Evolutionary conservation across 2,329 filamentous ascomycete species (phyloP).

Genomic region (Coccinonectria pachysandricola): DNA sequence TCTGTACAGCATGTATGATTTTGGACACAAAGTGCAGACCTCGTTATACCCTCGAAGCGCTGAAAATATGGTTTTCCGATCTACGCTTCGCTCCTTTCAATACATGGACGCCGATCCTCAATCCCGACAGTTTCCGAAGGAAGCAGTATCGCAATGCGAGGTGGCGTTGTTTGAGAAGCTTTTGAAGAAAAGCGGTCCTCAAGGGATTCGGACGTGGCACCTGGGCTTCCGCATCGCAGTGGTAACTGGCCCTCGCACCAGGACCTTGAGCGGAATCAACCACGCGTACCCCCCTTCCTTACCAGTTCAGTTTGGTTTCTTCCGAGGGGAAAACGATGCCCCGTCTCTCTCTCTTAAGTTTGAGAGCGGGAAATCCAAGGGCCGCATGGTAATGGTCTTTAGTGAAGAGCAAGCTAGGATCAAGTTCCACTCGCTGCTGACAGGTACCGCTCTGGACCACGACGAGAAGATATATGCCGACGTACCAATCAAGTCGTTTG

Average conservation of each 20-base stretch:
- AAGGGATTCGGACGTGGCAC: conserved; percentile 62
- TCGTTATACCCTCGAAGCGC: conserved; percentile 59
- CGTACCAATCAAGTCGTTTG: conserved; percentile 54
- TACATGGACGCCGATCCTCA: conserved; percentile 68
- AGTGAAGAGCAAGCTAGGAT: conserved; percentile 60
- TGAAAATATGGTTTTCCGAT: conserved; percentile 60
- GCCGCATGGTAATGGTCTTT: conserved; percentile 70
- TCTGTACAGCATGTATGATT: conserved; percentile 77
- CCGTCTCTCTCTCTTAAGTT: conserved; percentile 63
- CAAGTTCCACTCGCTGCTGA: conserved; percentile 61
- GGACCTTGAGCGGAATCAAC: conserved; percentile 66
- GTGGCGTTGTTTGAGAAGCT: conserved; percentile 66
- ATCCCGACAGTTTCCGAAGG: conserved; percentile 63
- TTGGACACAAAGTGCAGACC: conserved; percentile 64
- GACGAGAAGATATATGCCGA: conserved; percentile 64
- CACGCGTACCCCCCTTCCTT: conserved; percentile 55
- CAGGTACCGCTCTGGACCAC: conserved; percentile 57
- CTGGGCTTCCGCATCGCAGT: conserved; percentile 70
- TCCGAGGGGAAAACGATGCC: conserved; percentile 59
- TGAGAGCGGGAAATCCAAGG: conserved; percentile 53
- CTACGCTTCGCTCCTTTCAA: conserved; percentile 63
- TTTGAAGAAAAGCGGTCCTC: conserved; percentile 58
- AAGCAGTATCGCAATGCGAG: conserved; percentile 61
- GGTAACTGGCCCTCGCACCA: conserved; percentile 65
- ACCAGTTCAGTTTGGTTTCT: conserved; percentile 69